Evolutionary conservation across 176 grass and related monocot species (phyloP).

Genomic region (Dactylis glomerata): DNA sequence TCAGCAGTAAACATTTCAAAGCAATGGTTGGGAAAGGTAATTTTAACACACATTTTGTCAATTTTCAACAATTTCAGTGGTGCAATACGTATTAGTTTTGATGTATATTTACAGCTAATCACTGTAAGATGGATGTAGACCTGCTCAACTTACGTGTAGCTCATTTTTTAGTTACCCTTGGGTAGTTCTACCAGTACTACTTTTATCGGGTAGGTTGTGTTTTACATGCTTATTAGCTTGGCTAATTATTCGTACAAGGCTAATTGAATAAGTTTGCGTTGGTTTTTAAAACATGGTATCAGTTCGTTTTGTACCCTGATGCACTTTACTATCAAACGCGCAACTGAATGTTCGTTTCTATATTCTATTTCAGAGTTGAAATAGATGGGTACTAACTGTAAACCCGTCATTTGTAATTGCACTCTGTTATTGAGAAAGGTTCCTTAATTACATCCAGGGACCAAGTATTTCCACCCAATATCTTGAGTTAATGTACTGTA

Average conservation of each 20-base stretch:
- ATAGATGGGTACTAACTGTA: not conserved
- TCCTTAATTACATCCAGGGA: not conserved
- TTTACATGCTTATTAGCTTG: not conserved
- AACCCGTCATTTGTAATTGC: not conserved
- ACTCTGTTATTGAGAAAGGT: not conserved
- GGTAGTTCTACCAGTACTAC: not conserved
- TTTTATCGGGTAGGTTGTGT: not conserved
- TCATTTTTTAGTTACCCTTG: not conserved
- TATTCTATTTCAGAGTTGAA: not conserved
- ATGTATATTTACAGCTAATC: not conserved
- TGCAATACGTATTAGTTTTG: not conserved
- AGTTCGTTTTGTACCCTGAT: not conserved
- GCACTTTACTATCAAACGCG: not conserved
- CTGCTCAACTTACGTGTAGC: not conserved
- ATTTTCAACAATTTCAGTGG: not conserved
- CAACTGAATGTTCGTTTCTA: not conserved
- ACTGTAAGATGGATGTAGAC: not conserved
- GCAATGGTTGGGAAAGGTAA: constrained; percentile 79
- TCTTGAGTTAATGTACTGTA: not conserved
- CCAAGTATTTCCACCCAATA: not conserved
- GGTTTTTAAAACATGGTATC: not conserved
- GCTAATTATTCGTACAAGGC: not conserved
- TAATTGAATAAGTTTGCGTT: not conserved
- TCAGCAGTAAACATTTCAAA: constrained; percentile 69
- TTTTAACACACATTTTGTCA: not conserved